phyloP scores from a whole-genome alignment of 163 green algal genomes.

The Prototheca wickerhamii region DNA sequence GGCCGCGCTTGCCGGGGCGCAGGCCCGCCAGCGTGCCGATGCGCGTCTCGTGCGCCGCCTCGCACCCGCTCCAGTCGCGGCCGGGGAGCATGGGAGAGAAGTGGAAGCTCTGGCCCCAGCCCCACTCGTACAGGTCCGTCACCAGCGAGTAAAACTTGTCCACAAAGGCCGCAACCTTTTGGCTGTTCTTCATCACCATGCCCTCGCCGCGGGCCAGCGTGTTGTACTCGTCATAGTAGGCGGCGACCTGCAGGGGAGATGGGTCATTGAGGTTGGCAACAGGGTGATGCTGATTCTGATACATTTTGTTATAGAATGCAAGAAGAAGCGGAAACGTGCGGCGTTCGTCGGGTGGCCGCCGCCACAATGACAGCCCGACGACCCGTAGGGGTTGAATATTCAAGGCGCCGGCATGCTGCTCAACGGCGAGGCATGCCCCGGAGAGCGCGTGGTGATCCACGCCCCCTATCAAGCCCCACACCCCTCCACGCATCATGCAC shows the following conservation, averaged over 20 bases:
- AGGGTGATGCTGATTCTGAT: too few relatives aligned
- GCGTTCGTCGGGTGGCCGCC: too few relatives aligned
- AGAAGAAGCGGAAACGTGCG: too few relatives aligned
- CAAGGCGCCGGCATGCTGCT: too few relatives aligned
- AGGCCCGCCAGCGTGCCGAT: conserved; percentile 50
- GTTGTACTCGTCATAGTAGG: conserved; percentile 58
- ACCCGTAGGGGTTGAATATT: too few relatives aligned
- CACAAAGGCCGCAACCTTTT: conserved; percentile 52
- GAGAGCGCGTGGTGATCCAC: too few relatives aligned
- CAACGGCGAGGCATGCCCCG: too few relatives aligned
- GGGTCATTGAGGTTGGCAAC: neutral
- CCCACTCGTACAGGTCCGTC: conserved; percentile 98
- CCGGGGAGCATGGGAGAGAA: conserved; percentile 79
- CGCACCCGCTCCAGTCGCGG: conserved; percentile 46
- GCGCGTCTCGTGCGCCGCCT: conserved; percentile 77
- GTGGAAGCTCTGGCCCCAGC: conserved; percentile 95
- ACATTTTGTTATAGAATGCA: too few relatives aligned
- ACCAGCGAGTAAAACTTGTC: conserved; percentile 49
- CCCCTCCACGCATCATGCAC: neutral
- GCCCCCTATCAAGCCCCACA: too few relatives aligned
- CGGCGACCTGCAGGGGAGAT: conserved; percentile 27
- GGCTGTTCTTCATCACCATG: conserved; percentile 41
- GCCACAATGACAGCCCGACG: too few relatives aligned
- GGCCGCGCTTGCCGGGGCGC: conserved; percentile 66
- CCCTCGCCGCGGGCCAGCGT: conserved; percentile 67